Evolutionary conservation across 371 early-diverging fungal species (phyloP), one percentile per base, ranked within the genome.

Genomic region (Circinella minor): DNA sequence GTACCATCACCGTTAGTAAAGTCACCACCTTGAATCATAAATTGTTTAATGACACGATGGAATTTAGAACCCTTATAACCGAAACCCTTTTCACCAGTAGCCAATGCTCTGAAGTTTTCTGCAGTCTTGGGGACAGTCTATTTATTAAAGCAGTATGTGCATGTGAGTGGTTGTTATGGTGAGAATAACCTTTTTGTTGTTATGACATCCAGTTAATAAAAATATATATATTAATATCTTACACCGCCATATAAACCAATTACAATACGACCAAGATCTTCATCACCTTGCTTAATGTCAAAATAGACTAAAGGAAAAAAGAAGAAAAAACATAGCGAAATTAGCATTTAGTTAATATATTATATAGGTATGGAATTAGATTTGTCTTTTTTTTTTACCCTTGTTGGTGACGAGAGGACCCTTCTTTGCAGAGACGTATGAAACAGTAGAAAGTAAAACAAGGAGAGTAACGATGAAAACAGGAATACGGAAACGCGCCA

Each of bases 31-130:
- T 86, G 95, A 73, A 94, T 92, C 94, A 94, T 95, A 73, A 95
- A 96, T 39, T 92, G 79, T 82, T 92, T 87, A 86, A 95, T 95
- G 49, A 95, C 95, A 71, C 97, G 91, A 81, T 97, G 97, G 92
- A 97, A 97, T 46, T 72, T 82, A 68, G 90, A 90, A 49, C 92
- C 95, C 80, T 93, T 90, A 87, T 95, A 99, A 14, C 94, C 75
- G 71, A 84, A 91, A 39, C 92, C 94, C 66, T 94, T 86, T 76
- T 89, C 92, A 66, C 94, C 93, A 48, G 91, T 93, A 65, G 92
- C 88, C 67, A 98, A 89, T 17, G 86, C 86, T 49, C 91, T 85
- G 85, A 99, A 99, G 91, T 99, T 99, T 79, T 95, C 87, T 20
- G 84, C 86, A 36, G 95, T 95, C 80, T 89, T 90, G 74, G 96